Conservation (phyloP, 2,329 filamentous ascomycete genomes). For the Rachicladosporium sp. region DNA sequence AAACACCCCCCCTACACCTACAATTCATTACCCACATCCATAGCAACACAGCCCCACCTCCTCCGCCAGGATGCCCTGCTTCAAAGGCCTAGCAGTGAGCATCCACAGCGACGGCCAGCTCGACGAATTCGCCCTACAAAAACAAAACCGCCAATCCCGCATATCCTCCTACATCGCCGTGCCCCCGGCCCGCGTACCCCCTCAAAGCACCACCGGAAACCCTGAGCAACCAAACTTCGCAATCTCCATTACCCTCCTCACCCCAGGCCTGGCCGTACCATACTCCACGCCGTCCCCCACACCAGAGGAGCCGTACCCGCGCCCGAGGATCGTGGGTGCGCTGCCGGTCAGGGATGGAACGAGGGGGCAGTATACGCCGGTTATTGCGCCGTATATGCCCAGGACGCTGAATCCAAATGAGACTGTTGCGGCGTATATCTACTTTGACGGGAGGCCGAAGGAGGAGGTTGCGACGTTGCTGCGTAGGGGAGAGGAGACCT, state of each 20-base stretch:
- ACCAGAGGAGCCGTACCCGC: conserved; percentile 63
- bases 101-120: conserved; percentile 78
- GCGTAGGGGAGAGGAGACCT: conserved; percentile 88
- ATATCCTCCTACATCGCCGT: conserved; percentile 98
- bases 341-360: conserved; percentile 44
- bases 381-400: conserved; percentile 75
- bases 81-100: conserved; percentile 96
- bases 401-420: conserved; percentile 89
- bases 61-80: conserved; percentile 65
- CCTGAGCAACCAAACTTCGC: conserved; percentile 92
- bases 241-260: conserved; percentile 93
- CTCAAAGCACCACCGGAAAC: conserved; percentile 54
- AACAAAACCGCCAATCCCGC: conserved; percentile 76
- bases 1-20: no score
- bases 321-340: conserved; percentile 67
- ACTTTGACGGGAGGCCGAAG: conserved; percentile 90
- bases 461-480: conserved; percentile 94
- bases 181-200: conserved; percentile 66
- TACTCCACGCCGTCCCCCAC: conserved; percentile 82
- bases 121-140: conserved; percentile 87
- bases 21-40: no score
- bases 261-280: conserved; percentile 74
- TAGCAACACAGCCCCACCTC: neutral
- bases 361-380: conserved; percentile 41
- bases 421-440: conserved; percentile 96